phyloP scores from a whole-genome alignment of 2,329 filamentous ascomycete genomes.

The Rhytidhysteron rufulum region DNA sequence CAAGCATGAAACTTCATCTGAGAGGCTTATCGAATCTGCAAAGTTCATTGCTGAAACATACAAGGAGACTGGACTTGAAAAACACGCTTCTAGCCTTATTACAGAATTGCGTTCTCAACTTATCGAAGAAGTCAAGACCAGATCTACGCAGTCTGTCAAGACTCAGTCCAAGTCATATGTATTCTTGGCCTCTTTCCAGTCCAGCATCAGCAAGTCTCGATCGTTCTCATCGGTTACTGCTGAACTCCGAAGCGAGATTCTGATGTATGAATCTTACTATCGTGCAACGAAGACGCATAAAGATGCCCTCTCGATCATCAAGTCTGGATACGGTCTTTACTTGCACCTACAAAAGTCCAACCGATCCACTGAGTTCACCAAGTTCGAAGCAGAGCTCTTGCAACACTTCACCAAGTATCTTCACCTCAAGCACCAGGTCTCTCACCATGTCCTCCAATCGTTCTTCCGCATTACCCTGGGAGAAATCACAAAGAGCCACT shows the following conservation, averaged over 20 bases:
- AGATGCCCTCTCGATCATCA: slow-evolving; percentile 27
- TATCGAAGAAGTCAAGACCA: slow-evolving; percentile 13
- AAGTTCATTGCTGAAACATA: slow-evolving; percentile 17
- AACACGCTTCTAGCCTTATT: slow-evolving; percentile 13
- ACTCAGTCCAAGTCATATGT: slow-evolving; percentile 18
- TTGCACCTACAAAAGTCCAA: slow-evolving; percentile 16
- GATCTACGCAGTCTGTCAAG: slow-evolving; percentile 9
- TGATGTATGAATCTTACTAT: slow-evolving; percentile 26
- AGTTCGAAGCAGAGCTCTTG: slow-evolving; percentile 15
- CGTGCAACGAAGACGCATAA: slow-evolving; percentile 26
- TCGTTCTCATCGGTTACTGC: slow-evolving; percentile 40
- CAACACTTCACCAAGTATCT: slow-evolving; percentile 19
- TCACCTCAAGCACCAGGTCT: slow-evolving; percentile 11
- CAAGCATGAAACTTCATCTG: slow-evolving; percentile 14
- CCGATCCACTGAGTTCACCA: slow-evolving; percentile 13
- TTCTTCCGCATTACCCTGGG: slow-evolving; percentile 20
- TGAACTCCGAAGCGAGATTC: slow-evolving; percentile 34
- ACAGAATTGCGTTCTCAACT: slow-evolving; percentile 17
- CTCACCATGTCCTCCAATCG: slow-evolving; percentile 10
- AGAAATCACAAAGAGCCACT: slow-evolving; percentile 13
- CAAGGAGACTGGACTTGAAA: slow-evolving; percentile 14
- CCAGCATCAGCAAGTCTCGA: slow-evolving; percentile 37
- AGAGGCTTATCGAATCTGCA: slow-evolving; percentile 18
- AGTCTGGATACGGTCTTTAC: slow-evolving; percentile 19
- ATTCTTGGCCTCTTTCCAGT: slow-evolving; percentile 44